Base-by-base conservation (phyloP, 768 basidiomycete genomes). In the Tricholoma bakamatsutake region DNA sequence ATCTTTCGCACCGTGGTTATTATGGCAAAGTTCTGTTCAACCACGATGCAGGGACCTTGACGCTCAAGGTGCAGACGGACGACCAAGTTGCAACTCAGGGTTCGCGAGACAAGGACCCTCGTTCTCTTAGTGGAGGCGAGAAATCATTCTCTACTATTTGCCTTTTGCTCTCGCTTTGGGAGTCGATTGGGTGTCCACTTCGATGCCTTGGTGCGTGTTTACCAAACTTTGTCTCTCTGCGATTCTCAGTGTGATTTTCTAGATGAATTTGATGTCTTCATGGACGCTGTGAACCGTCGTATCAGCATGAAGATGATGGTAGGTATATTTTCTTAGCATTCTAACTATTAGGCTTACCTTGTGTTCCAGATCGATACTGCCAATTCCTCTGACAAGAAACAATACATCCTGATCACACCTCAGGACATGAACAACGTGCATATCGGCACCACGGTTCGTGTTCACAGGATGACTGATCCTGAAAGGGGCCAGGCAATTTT, bases 191-290 rank as follows among this genome's bases (percentile, higher is more conserved):
- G 0, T 95, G 95, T 66, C 97, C 97, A 1, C 76, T 99, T 46
- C 79, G 97, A 56, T 98, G 96, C 65, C 82, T 98, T 21, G 89
- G 89, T 90, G 64, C 40, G 79, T 69, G 30, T 15, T 33, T 35
- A 8, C 57, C 8, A 5, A 21, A 33, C 15, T 33, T 43, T 5
- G 10, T 56, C 3, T 27, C 17, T 49, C 15, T 47, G 3, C 12
- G 5, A 33, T 48, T 30, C 60, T 55, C 52, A 57, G 21, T 49
- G 53, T 0, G 45, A 34, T 35, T 13, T 35, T 8, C 13, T 58
- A 85, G 97, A 99, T 64, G 97, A 99, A 68, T 99, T 97, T 66
- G 96, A 98, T 63, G 96, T 98, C 10, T 98, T 96, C 76, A 93
- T 98, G 91, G 93, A 95, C 66, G 90, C 90, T 21, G 85, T 93